Conservation (phyloP, 2,329 filamentous ascomycete genomes). For the Fusarium stilboides region DNA sequence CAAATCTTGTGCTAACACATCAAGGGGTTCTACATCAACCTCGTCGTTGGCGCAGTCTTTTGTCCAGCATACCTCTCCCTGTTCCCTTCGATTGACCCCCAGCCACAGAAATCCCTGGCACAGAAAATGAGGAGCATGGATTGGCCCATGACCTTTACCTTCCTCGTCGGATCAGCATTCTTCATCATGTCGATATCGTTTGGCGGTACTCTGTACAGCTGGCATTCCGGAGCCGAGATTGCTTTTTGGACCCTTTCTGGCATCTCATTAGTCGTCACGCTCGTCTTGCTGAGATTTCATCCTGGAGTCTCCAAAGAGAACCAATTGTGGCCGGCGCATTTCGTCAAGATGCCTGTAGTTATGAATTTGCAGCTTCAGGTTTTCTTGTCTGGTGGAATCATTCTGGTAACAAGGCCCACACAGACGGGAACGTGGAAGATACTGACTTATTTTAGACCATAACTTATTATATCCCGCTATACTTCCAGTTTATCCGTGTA, state of each 20-base stretch:
- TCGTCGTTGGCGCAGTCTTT: too few species aligned
- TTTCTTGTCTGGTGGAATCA: neutral
- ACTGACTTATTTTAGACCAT: neutral
- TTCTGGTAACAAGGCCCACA: neutral
- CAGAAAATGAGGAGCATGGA: neutral
- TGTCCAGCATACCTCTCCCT: too few species aligned
- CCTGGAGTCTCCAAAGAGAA: neutral
- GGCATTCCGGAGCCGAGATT: neutral
- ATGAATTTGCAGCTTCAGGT: conserved; percentile 16
- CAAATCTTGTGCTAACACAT: neutral
- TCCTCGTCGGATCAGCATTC: conserved; percentile 5
- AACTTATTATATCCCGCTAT: conserved; percentile 5
- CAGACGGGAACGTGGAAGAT: too few species aligned
- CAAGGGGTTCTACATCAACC: too few species aligned
- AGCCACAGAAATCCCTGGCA: neutral
- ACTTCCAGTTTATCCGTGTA: conserved; percentile 17
- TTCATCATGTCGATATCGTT: neutral
- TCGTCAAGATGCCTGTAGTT: neutral
- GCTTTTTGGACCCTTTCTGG: neutral
- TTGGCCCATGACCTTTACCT: neutral
- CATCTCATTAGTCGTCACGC: rapidly evolving
- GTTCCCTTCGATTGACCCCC: neutral
- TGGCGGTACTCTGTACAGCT: neutral
- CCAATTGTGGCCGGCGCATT: neutral
- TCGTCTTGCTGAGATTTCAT: neutral